Evolutionary conservation across 148 eudicot genomes (phyloP), one percentile per base, ranked within the genome.

Genomic region (Silene latifolia): DNA sequence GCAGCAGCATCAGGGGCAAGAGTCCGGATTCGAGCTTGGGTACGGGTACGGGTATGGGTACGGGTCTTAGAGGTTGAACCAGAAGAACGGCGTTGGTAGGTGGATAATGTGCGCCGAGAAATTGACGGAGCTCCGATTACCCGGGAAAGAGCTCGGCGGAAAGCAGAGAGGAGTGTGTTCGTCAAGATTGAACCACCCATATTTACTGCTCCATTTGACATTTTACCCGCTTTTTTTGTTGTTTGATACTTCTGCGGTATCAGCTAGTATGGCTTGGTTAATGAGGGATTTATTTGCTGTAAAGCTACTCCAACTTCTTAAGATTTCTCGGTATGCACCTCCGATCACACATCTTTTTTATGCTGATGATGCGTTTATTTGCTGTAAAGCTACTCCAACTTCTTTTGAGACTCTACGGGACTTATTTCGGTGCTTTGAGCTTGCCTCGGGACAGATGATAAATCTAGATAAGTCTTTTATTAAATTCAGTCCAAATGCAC

Each of bases 91-190:
- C 42, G 58, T 5, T 69, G 71, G 78, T 0, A 13, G 10, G 79
- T 47, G 56, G 66, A 3, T 15, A 72, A 65, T 5, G 62, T 71
- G 13, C 75, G 82, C 67, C 66, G 72, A 72, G 56, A 59, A 20
- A 32, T 44, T 14, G 61, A 1, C 76, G 82, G 73, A 80, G 73
- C 63, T 71, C 79, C 79, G 82, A 7, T 18, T 13, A 79, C 0
- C 54, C 63, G 73, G 69, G 35, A 70, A 42, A 56, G 58, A 35
- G 75, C 63, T 23, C 61, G 48, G 39, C 73, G 72, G 24, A 80
- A 11, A 58, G 76, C 44, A 0, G 63, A 65, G 44, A 76, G 18
- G 9, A 72, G 5, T 10, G 69, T 19, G 48, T 64, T 71, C 29
- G 63, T 71, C 10, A 64, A 46, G 17, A 46, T 39, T 71, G 76